Base-by-base conservation (phyloP, 2,329 filamentous ascomycete species). In the Fusarium musae region DNA sequence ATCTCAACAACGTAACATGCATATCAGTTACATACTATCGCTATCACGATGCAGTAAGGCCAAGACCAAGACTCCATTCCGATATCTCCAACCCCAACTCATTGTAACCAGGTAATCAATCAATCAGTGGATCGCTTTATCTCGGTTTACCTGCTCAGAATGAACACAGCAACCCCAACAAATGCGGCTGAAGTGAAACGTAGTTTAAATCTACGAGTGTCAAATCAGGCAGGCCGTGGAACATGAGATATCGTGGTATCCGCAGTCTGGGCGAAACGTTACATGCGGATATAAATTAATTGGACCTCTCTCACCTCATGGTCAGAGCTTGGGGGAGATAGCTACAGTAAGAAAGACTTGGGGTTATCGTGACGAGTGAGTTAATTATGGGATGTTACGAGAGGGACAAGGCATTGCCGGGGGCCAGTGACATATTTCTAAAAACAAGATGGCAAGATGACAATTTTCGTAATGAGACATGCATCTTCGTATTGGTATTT, bases 251-350 rank as follows among this genome's bases (percentile, higher is more conserved):
- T 64, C 34, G 30, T n/a, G 47, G 64, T 67, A 67, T 42, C 63
- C 63, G 67, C 70, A 59, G 44, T 23, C 32, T 44, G 58, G 44
- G 69, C 56, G 71, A 72, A 73, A 73, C 71, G 71, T 73, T 73
- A 73, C 71, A 73, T 73, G 71, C 50, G 70, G 66, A 58, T 67
- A 70, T 54, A 68, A 60, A 60, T 71, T 74, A 57, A 66, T 40
- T 53, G 63, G 63, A 42, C 23, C 32, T 30, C 21, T 28, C 26
- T 36, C 19, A 47, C 39, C 39, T 57, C 39, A 47, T 49, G 62
- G 68, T 68, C 68, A 47, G 66, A 42, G 66, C 59, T 69, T 42
- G 36, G 28, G 34, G 21, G 57, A 67, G 64, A 66, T 34, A 59
- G 43, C 37, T 21, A 26, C 26, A 26, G 26, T 26, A 36, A 40